Evolutionary conservation across 495 filamentous ascomycete genomes (phyloP).

Genomic region (Physcia stellaris): DNA sequence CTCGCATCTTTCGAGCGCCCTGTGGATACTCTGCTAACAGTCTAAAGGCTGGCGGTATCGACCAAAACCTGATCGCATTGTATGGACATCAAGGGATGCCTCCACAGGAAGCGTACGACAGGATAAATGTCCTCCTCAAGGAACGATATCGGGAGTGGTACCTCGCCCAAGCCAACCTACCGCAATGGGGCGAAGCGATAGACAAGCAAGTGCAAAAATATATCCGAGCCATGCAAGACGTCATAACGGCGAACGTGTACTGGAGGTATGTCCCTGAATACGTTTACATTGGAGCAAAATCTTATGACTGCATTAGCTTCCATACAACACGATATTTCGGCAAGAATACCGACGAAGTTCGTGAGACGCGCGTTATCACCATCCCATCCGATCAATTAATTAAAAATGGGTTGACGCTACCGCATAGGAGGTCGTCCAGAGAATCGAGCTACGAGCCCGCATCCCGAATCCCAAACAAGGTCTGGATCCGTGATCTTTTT

Average conservation of each 20-base stretch:
- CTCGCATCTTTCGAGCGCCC: background rate
- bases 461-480: no score
- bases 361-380: constrained; percentile 10
- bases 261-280: constrained; percentile 25
- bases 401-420: background rate
- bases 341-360: constrained; percentile 9
- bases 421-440: background rate
- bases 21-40: background rate
- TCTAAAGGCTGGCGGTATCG: constrained; percentile 18
- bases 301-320: constrained; percentile 9
- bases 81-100: constrained; percentile 17
- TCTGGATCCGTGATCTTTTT: no score
- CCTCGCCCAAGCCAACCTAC: constrained; percentile 17
- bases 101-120: constrained; percentile 20
- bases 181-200: constrained; percentile 19
- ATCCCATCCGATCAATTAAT: background rate
- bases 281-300: background rate
- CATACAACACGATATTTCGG: constrained; percentile 16
- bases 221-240: constrained; percentile 20
- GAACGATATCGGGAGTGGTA: constrained; percentile 23
- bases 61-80: constrained; percentile 23
- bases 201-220: constrained; percentile 21
- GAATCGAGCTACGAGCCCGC: background rate
- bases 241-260: constrained; percentile 21
- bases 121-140: constrained; percentile 15